phyloP scores from a whole-genome alignment of 805 yeast genomes.

The Candida golubevii region DNA sequence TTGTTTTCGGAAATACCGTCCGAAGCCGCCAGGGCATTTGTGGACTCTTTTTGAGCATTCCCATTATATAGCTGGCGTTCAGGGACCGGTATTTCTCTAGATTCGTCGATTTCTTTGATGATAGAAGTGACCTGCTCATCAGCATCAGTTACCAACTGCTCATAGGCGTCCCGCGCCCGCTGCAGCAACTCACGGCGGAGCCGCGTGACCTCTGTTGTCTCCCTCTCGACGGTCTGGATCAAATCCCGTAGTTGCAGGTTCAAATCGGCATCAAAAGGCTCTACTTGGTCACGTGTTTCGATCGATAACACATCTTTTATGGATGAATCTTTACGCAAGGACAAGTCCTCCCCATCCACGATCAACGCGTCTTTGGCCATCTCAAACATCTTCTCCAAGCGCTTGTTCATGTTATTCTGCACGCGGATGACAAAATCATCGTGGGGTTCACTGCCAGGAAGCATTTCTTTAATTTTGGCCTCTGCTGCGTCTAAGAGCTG shows the following conservation, averaged over 20 bases:
- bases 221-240: constrained; percentile 58
- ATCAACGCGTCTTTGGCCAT: constrained; percentile 50
- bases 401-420: constrained; percentile 39
- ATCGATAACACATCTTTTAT: constrained; percentile 25
- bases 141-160: constrained; percentile 26
- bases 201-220: constrained; percentile 52
- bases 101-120: constrained; percentile 15
- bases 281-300: constrained; percentile 42
- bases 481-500: constrained; percentile 40
- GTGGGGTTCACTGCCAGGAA: constrained; percentile 37
- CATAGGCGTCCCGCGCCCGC: constrained; percentile 34
- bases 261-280: constrained; percentile 65
- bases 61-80: too few species aligned
- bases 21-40: too few species aligned
- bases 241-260: constrained; percentile 55
- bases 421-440: constrained; percentile 48
- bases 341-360: constrained; percentile 51
- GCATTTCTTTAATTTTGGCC: constrained; percentile 44
- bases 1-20: too few species aligned
- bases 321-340: constrained; percentile 16
- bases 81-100: constrained; percentile 5
- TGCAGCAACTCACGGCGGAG: constrained; percentile 52
- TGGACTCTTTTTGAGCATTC: too few species aligned
- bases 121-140: constrained; percentile 29
- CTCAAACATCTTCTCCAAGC: constrained; percentile 52